A percentile compares a stretch with the other conserved stretches of the same genome.
phyloP scores from a whole-genome alignment of 164 flowering plant species.

The Nymphaea thermarum region DNA sequence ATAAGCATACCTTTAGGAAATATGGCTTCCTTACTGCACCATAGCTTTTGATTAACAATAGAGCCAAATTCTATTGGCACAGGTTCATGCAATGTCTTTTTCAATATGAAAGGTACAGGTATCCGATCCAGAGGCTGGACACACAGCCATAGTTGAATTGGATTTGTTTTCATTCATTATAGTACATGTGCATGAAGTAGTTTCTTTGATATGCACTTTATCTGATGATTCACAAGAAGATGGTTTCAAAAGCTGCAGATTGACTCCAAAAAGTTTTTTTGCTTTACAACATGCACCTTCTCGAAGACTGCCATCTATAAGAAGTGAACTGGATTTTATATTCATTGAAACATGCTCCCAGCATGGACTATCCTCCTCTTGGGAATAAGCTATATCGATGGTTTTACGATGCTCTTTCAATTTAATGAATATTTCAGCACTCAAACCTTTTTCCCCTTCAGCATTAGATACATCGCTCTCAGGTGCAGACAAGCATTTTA shows the following conservation, averaged over 20 bases:
- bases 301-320: background rate
- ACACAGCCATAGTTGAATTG: background rate
- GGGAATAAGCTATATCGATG: background rate
- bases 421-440: background rate
- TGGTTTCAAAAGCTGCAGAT: constrained; percentile 12
- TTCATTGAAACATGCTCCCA: background rate
- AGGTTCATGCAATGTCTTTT: background rate
- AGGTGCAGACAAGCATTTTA: background rate
- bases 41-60: constrained; percentile 33
- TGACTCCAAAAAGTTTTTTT: constrained; percentile 30
- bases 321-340: background rate
- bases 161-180: background rate
- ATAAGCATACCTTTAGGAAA: constrained; percentile 54
- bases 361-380: background rate
- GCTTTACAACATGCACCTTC: background rate
- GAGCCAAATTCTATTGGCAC: constrained; percentile 46
- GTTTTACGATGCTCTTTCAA: background rate
- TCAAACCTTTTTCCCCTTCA: background rate
- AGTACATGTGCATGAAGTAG: background rate
- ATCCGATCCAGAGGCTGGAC: background rate
- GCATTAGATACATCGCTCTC: background rate
- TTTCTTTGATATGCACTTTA: no score
- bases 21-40: constrained; percentile 51
- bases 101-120: background rate
- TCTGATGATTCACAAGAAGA: background rate